phyloP scores from a whole-genome alignment of 345 rosid genomes.

The Brassica juncea region DNA sequence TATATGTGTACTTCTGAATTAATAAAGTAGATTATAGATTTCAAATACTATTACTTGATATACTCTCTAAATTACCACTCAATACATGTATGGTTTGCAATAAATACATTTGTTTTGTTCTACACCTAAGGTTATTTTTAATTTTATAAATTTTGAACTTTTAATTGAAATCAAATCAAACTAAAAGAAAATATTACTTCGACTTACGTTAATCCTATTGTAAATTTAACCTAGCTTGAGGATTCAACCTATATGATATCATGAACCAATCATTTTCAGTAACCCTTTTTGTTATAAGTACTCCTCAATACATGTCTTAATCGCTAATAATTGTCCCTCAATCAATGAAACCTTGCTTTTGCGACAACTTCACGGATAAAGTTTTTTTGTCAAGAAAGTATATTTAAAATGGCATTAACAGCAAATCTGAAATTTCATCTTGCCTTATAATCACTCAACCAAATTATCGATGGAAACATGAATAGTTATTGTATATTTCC shows the following conservation, averaged over 20 bases:
- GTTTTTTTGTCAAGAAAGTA: conserved; percentile 7
- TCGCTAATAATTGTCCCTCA: conserved; percentile 28
- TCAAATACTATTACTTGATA: background rate
- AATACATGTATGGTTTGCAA: background rate
- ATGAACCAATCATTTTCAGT: conserved; percentile 14
- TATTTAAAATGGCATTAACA: conserved; percentile 1
- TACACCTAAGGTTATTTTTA: background rate
- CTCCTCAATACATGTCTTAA: conserved; percentile 36
- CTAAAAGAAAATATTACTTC: background rate
- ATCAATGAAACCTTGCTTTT: conserved; percentile 21
- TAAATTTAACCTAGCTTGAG: background rate
- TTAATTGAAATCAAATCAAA: background rate
- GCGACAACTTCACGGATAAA: conserved; percentile 34
- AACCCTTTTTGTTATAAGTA: conserved; percentile 27
- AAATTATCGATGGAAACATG: background rate
- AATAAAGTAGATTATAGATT: background rate
- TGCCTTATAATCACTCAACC: conserved; percentile 6
- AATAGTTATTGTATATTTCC: background rate
- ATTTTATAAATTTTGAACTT: background rate
- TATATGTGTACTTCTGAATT: too few species aligned
- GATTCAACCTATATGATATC: conserved; percentile 2
- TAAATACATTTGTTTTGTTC: background rate
- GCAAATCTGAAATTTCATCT: background rate
- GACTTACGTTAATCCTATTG: background rate
- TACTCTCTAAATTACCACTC: background rate